Base-by-base conservation (phyloP, 495 filamentous ascomycete genomes). In the Tuber melanosporum region DNA sequence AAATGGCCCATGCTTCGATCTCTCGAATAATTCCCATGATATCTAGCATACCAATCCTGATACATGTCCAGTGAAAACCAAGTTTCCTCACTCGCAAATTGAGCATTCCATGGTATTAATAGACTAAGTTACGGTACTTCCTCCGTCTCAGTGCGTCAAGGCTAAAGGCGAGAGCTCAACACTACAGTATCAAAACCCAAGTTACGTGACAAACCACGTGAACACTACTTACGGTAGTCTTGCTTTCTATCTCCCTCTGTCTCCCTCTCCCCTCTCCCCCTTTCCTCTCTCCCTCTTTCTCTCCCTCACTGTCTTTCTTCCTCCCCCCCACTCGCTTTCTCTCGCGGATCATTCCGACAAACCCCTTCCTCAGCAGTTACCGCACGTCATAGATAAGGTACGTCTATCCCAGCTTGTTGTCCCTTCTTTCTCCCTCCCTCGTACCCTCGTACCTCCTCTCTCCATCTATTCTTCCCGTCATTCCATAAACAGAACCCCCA, bases 361-460 rank as follows among this genome's bases (percentile, higher is more conserved):
- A 42, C 9, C 19, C 32, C 44, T 72, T 43, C 71, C 9, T 72
- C 36, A 32, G 57, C n/a, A 14, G 57, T 66, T 66, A 73, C 73
- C 71, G 74, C 78, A 80, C 78, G 78, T 80, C 78, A 80, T 80
- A 79, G 78, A 82, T 79, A 83, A 78, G 75, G 74, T 71, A 77
- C 72, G 74, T 49, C 78, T 74, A 79, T 76, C 73, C 76, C 49
- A 82, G 75, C 46, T 79, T 77, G 71, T 76, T 49, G 73, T 82
- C 74, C 69, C 74, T 72, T 73, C 72, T 75, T 47, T 71, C 73
- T 72, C 80, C 74, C 70, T 71, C 46, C 46, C 76, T 70, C 73
- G 71, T 42, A 19, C 69, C 22, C 52, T 52, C 32, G 44, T 52
- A 17, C 45, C 45, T 46, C 45, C 45, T 41, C 71, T 26, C 45